Evolutionary conservation across 306 rosid genomes (phyloP), one percentile per base, ranked within the genome.

Genomic region (Cucumis melo): DNA sequence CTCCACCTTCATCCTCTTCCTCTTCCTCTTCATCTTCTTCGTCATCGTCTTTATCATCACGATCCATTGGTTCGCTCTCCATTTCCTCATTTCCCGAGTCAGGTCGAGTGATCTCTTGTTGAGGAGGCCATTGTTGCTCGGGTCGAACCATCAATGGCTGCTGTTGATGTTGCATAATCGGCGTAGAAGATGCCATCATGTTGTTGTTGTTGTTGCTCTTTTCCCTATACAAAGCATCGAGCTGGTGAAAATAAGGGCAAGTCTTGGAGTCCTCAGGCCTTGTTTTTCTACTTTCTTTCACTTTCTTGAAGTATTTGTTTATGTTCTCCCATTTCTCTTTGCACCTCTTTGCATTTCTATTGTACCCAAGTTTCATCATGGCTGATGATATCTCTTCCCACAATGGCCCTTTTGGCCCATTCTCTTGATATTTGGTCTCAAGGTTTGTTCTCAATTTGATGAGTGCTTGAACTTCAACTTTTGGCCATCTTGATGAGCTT

Each of bases 301-400:
- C 89, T 59, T 89, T 94, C 90, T 94, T 94, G 89, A 82, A 94
- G 83, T 94, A 94, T 83, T 91, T 91, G 91, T 92, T 94, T 74
- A 94, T 94, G 84, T 91, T 94, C 84, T 94, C 97, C 96, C 98
- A 94, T 64, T 94, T 94, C 86, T 94, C 98, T 71, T 94, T 91
- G 91, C 98, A 94, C 63, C 97, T 90, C 85, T 89, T 94, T 0
- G 98, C 36, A 74, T 78, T 94, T 71, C 97, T 81, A 15, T 81
- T 78, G 84, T 90, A 94, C 3, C 97, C 99, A 6, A 88, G 70
- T 78, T 81, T 84, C 78, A 60, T 64, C 97, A 94, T 90, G n/a
- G 83, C 97, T 0, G 83, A 79, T 0, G 99, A 94, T n/a, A 94
- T 90, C 21, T 94, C 97, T 80, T 88, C 97, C 98, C 98, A 93